Base-by-base conservation (phyloP, 139 green algal genomes). In the Pseudopediastrum boryanum region DNA sequence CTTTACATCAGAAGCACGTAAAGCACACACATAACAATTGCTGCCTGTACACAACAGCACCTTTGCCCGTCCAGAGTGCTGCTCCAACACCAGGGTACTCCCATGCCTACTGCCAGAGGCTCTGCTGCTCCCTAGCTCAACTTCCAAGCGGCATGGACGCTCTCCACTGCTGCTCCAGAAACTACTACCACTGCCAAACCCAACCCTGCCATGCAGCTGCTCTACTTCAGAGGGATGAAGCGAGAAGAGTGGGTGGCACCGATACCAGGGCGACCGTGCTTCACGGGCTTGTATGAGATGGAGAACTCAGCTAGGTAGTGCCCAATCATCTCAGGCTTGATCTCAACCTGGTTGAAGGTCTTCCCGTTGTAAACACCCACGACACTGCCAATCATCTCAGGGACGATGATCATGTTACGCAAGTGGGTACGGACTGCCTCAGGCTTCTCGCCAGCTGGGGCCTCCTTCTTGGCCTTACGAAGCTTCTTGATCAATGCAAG, bases 351-450 rank as follows among this genome's bases (percentile, higher is more conserved):
- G 89, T 98, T 99, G 93, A 99, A 99, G 52, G 92, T 97, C 91
- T 99, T 99, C 86, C 97, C 97, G 89, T 99, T 99, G 94, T 99
- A 99, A 66, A 99, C 94, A 68, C 97, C 97, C 16, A 99, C 88
- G 51, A 99, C 89, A 78, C 85, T 94, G 73, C 97, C 97, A 74
- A 99, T 98, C 96, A 99, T 99, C 90, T 98, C 95, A 33, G 97
- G 97, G 56, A 99, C 92, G 71, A 99, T 95, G 86, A 99, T 96
- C 95, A 99, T 99, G 90, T 99, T 97, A 70, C 97, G 91, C 85
- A 99, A 90, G 90, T 99, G 97, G 25, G 97, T 99, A 84, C 97
- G 92, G 78, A 99, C 96, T 25, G 94, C 86, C 63, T 98, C 93
- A 44, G 97, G 97, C 94, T 99, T 99, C 89, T 99, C 96, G 68